Evolutionary conservation across 352 stramenopile genomes (phyloP).

Genomic region (Phytophthora constricta): DNA sequence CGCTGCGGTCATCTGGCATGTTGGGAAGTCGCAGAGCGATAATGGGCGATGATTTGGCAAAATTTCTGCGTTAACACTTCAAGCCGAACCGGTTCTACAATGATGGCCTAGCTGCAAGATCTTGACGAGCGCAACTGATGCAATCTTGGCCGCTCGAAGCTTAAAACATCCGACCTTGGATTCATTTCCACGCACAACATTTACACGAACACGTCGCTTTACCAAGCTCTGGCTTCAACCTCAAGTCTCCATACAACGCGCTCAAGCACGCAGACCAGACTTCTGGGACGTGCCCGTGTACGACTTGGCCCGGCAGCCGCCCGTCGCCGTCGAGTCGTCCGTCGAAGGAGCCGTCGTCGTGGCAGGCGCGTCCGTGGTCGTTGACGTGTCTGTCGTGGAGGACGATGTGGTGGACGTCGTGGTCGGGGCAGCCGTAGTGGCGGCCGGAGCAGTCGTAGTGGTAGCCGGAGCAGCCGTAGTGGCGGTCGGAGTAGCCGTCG

Average conservation of each 20-base stretch:
- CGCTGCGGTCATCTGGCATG: constrained; percentile 17
- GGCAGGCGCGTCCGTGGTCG: neutral
- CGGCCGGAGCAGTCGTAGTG: neutral
- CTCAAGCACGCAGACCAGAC: neutral
- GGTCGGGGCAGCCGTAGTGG: constrained; percentile 1
- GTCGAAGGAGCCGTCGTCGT: constrained; percentile 14
- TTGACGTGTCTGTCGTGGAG: neutral
- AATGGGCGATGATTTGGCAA: constrained; percentile 23
- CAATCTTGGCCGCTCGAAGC: no score
- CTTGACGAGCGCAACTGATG: neutral
- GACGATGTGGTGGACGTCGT: neutral
- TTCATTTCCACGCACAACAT: constrained; percentile 10
- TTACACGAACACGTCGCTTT: neutral
- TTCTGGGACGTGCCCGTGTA: neutral
- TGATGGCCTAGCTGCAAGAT: constrained; percentile 3
- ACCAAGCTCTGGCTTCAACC: neutral
- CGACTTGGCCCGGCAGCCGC: constrained; percentile 3
- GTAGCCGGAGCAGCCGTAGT: neutral
- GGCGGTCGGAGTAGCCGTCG: neutral
- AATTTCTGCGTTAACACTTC: constrained; percentile 6
- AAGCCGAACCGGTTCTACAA: neutral
- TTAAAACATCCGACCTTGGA: neutral
- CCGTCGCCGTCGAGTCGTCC: constrained; percentile 5
- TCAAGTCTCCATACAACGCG: neutral
- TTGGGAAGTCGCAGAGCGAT: constrained; percentile 8